A percentile compares a stretch with the other conserved stretches of the same genome.
Evolutionary conservation across 495 filamentous ascomycete species (phyloP).

Genomic region (Aspergillus coremiiformis): DNA sequence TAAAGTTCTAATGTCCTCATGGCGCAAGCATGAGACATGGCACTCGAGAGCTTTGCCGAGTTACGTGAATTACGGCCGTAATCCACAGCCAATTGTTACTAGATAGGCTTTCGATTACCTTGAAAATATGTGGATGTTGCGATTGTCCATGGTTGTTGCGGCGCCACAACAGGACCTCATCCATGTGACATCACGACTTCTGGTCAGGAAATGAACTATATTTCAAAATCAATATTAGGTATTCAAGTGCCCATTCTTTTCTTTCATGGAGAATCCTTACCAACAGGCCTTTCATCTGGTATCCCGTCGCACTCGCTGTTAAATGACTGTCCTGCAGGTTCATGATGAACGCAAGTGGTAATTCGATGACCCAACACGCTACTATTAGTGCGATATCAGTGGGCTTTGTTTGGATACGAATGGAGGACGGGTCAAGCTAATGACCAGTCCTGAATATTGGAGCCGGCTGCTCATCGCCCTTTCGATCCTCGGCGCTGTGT

Average conservation of each 20-base stretch:
- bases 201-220: background rate
- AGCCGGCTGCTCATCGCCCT: slow-evolving; percentile 11
- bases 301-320: background rate
- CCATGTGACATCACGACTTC: background rate
- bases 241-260: too few species aligned
- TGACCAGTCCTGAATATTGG: slow-evolving; percentile 7
- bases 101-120: background rate
- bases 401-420: background rate
- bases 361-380: background rate
- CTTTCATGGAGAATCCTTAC: background rate
- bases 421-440: background rate
- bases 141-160: background rate
- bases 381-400: background rate
- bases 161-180: background rate
- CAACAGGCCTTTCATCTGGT: background rate
- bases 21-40: too few species aligned
- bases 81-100: background rate
- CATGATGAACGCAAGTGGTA: background rate
- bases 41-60: too few species aligned
- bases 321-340: background rate
- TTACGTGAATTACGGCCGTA: too few species aligned
- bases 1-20: too few species aligned
- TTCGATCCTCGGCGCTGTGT: slow-evolving; percentile 9
- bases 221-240: too few species aligned
- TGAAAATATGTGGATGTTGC: background rate